A percentile compares a stretch with the other conserved stretches of the same genome.
These are phyloP conservation scores for Candida tropicalis DNA, from an alignment of 1,139 yeast species.

Conservation along the genomic window DNA sequence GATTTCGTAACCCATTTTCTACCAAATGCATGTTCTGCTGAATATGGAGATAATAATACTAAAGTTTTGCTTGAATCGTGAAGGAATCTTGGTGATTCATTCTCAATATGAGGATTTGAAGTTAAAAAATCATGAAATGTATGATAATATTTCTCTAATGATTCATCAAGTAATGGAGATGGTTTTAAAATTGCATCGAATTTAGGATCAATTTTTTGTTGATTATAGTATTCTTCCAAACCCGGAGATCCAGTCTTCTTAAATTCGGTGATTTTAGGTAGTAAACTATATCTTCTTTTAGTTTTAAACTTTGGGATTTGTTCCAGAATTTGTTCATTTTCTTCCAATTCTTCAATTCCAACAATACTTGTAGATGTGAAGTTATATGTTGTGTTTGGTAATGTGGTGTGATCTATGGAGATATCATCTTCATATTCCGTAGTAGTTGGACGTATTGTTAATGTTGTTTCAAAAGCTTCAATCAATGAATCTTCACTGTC, in stretches of 20 bases:
- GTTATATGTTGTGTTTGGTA: constrained; percentile 28
- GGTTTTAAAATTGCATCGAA: constrained; percentile 33
- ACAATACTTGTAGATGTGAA: constrained; percentile 35
- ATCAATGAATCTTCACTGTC: constrained; percentile 51
- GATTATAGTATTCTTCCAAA: constrained; percentile 18
- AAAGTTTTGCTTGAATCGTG: constrained; percentile 52
- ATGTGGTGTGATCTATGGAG: constrained; percentile 47
- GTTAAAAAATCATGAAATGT: constrained; percentile 51
- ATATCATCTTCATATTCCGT: constrained; percentile 44
- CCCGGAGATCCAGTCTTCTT: constrained; percentile 20
- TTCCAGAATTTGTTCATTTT: constrained; percentile 31
- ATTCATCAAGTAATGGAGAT: constrained; percentile 35
- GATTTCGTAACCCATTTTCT: constrained; percentile 76
- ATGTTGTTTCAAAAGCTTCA: constrained; percentile 51
- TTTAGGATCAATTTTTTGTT: constrained; percentile 22
- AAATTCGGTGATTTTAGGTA: constrained; percentile 22
- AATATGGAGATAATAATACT: constrained; percentile 59
- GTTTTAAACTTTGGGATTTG: constrained; percentile 44
- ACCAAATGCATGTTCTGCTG: constrained; percentile 70
- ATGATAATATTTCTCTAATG: constrained; percentile 40
- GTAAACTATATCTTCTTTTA: constrained; percentile 31
- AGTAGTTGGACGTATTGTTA: constrained; percentile 45
- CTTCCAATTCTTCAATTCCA: constrained; percentile 39
- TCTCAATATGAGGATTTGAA: constrained; percentile 57
- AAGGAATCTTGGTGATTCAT: constrained; percentile 50